Evolutionary conservation across 192 early-diverging fungal species (phyloP).

Genomic region (Rhizophagus sp.): DNA sequence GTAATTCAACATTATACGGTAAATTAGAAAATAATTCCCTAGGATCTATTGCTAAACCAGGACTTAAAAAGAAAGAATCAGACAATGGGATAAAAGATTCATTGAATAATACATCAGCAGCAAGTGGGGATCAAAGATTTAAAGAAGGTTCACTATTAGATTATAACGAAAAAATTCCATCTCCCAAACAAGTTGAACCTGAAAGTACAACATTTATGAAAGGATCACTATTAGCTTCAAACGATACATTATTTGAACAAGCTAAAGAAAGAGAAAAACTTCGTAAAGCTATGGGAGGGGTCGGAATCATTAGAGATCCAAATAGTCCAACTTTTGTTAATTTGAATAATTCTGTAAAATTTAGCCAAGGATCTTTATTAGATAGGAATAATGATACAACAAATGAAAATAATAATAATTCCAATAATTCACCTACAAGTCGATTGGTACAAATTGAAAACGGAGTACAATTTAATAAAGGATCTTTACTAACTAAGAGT

Average conservation of each 20-base stretch:
- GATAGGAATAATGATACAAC: background rate
- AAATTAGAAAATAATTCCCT: no score
- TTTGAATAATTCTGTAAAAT: conserved; percentile 13
- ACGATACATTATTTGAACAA: conserved; percentile 14
- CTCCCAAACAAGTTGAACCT: conserved; percentile 14
- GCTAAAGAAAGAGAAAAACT: conserved; percentile 27
- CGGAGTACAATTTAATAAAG: conserved; percentile 21
- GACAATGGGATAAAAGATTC: no score
- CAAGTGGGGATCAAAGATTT: background rate
- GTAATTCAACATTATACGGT: background rate
- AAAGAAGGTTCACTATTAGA: conserved; percentile 15
- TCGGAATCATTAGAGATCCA: background rate
- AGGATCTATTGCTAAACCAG: background rate
- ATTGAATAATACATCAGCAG: no score
- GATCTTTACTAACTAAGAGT: conserved; percentile 12
- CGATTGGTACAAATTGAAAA: background rate
- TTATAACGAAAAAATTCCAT: conserved; percentile 5
- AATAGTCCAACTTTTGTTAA: background rate
- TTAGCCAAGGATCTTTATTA: conserved; percentile 23
- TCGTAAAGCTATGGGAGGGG: background rate
- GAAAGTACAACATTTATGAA: background rate
- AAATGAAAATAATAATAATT: background rate
- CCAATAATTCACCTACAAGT: background rate
- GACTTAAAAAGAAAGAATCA: no score
- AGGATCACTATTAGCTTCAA: conserved; percentile 27